Percentiles rank a stretch among this genome's conserved stretches.
These are phyloP conservation scores for Zizania latifolia DNA, from an alignment of 176 grass and related monocot species.

Conservation along the genomic window DNA sequence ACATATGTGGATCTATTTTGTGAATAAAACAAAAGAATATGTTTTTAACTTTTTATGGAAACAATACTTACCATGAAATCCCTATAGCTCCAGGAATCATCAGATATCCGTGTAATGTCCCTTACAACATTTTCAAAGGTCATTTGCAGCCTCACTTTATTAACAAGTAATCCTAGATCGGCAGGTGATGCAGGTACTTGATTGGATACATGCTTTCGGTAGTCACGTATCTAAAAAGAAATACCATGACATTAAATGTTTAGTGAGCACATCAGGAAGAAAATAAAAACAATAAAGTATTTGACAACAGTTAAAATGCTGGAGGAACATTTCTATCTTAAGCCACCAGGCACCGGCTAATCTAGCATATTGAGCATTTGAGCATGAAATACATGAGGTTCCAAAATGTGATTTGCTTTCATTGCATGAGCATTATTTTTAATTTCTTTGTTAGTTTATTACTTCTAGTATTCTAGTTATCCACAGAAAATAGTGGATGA, in stretches of 20 bases:
- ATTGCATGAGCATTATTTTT: background rate
- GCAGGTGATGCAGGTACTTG: constrained; percentile 44
- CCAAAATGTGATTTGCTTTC: background rate
- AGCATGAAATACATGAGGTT: background rate
- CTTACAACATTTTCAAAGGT: constrained; percentile 97
- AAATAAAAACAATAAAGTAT: background rate
- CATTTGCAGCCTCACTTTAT: constrained; percentile 82
- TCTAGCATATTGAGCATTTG: background rate
- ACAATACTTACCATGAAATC: constrained; percentile 80
- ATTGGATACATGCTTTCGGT: constrained; percentile 54
- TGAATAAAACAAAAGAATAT: background rate
- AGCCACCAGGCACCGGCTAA: background rate
- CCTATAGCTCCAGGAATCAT: constrained; percentile 97
- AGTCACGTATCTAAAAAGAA: constrained; percentile 61
- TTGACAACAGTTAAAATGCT: background rate
- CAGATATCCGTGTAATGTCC: constrained; percentile 72
- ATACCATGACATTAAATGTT: constrained; percentile 2
- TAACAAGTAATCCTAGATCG: constrained; percentile 48
- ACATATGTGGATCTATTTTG: constrained; percentile 12
- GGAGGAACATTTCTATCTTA: constrained; percentile 1
- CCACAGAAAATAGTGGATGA: background rate
- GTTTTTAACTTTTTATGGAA: constrained; percentile 7
- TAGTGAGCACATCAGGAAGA: background rate
- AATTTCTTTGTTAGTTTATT: background rate
- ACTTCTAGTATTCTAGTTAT: background rate